Percentiles rank a stretch among this genome's conserved stretches.
These are phyloP conservation scores for Aspergillus ostianus DNA, from an alignment of 495 filamentous ascomycete species.

Conservation along the genomic window DNA sequence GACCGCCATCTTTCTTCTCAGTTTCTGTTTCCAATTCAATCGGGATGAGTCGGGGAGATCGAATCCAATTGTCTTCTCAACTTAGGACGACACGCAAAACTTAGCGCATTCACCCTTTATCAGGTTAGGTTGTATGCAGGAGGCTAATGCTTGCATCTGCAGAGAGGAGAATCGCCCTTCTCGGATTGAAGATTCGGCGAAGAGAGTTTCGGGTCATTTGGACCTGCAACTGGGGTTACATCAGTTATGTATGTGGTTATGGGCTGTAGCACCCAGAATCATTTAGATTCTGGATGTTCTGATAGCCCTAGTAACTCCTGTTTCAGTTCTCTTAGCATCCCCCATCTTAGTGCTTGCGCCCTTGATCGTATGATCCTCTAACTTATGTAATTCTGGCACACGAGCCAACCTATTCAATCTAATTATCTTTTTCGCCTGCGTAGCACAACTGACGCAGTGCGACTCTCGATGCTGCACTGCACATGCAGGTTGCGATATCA, in stretches of 20 bases:
- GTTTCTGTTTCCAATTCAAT: no score
- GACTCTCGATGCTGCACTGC: background rate
- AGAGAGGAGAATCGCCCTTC: background rate
- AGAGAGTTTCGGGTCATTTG: background rate
- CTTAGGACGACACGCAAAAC: background rate
- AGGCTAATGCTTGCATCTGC: background rate
- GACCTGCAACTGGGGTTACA: background rate
- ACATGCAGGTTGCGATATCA: slow-evolving; percentile 14
- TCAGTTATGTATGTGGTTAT: background rate
- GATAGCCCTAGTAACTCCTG: background rate
- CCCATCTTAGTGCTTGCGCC: background rate
- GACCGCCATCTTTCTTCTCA: no score
- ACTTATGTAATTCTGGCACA: background rate
- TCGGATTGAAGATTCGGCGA: background rate
- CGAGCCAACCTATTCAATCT: background rate
- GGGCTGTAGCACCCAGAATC: background rate
- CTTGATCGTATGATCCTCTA: background rate
- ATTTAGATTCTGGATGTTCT: background rate
- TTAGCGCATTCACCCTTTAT: no score
- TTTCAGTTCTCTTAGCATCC: background rate
- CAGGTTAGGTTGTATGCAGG: background rate
- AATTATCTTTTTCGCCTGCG: background rate
- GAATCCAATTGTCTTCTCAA: background rate
- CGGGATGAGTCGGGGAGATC: background rate
- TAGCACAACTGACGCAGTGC: background rate